Conservation (phyloP, 345 rosid genomes). For the Salix brachista region DNA sequence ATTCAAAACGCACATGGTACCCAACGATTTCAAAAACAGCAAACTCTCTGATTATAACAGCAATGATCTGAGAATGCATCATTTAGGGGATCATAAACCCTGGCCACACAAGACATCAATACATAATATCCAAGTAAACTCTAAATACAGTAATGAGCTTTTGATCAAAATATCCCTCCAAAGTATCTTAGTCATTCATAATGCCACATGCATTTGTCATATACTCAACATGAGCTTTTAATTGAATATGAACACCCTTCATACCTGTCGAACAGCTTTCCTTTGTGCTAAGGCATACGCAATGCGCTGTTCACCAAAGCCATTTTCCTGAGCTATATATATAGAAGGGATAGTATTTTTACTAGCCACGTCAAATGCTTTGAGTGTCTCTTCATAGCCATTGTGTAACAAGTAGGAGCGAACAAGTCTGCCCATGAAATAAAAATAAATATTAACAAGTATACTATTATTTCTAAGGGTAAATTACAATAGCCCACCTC, state of each 20-base stretch:
- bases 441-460: neutral
- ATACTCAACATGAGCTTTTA: neutral
- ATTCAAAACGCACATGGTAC: neutral
- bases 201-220: neutral
- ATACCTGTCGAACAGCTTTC: constrained; percentile 76
- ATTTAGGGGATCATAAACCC: neutral
- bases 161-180: neutral
- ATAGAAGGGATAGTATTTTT: constrained; percentile 70
- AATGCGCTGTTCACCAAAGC: constrained; percentile 54
- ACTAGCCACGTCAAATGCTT: constrained; percentile 77
- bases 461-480: neutral
- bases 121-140: neutral
- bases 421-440: constrained; percentile 60
- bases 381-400: constrained; percentile 90
- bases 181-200: neutral
- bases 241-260: neutral
- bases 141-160: neutral
- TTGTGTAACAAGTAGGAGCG: constrained; percentile 85
- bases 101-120: neutral
- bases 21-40: neutral
- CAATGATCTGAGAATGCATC: neutral
- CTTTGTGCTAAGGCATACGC: constrained; percentile 70
- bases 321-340: constrained; percentile 54
- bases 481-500: too few species aligned
- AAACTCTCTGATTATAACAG: too few species aligned